Evolutionary conservation across 2,329 filamentous ascomycete genomes (phyloP).

Genomic region (Helotiales sp.): DNA sequence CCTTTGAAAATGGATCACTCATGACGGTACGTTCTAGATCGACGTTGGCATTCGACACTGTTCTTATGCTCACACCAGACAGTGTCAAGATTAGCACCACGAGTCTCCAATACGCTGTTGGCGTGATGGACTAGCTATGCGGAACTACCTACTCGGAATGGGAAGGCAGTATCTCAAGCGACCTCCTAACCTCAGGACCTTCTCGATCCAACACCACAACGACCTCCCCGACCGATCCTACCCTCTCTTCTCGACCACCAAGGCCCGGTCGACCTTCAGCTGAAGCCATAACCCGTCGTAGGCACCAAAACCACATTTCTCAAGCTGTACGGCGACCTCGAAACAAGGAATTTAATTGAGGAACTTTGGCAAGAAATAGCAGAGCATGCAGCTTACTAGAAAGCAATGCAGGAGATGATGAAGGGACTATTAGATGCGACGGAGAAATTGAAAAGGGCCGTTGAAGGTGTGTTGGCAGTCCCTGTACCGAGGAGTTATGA

Average conservation of each 20-base stretch:
- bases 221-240: too few species aligned
- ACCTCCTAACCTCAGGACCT: background rate
- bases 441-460: conserved; percentile 5
- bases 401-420: conserved; percentile 14
- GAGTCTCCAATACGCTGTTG: background rate
- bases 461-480: conserved; percentile 4
- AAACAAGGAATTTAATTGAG: conserved; percentile 15
- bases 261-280: conserved; percentile 5
- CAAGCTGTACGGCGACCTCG: conserved; percentile 11
- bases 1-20: background rate
- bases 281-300: conserved; percentile 11
- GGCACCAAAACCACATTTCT: conserved; percentile 13
- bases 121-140: background rate
- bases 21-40: background rate
- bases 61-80: background rate
- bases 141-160: conserved; percentile 1
- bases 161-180: conserved; percentile 1
- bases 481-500: background rate
- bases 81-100: background rate
- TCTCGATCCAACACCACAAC: too few species aligned
- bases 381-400: conserved; percentile 11
- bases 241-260: too few species aligned
- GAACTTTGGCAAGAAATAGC: conserved; percentile 13
- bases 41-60: background rate
- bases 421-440: conserved; percentile 7